phyloP scores from a whole-genome alignment of 2,329 filamentous ascomycete species.

The Gaeumannomyces tritici region DNA sequence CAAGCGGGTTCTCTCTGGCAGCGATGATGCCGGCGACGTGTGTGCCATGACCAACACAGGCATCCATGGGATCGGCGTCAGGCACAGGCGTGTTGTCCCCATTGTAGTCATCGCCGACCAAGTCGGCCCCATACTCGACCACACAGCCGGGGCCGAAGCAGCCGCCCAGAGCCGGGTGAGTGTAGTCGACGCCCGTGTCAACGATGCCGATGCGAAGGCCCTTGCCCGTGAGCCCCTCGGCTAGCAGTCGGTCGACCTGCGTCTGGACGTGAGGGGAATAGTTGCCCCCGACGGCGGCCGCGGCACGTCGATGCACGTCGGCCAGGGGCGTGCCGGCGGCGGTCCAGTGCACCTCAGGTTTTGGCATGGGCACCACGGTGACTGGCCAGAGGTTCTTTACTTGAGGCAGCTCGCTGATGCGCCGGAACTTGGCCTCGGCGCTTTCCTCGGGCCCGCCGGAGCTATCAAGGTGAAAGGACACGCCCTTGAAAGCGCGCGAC shows the following conservation, averaged over 20 bases:
- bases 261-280: slow-evolving; percentile 3
- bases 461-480: slow-evolving; percentile 8
- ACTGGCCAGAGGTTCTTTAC: slow-evolving; percentile 9
- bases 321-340: neutral
- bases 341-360: neutral
- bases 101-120: slow-evolving; percentile 3
- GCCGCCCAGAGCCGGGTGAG: slow-evolving; percentile 28
- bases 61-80: slow-evolving; percentile 5
- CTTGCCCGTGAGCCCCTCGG: slow-evolving; percentile 20
- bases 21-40: slow-evolving; percentile 10
- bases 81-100: slow-evolving; percentile 1
- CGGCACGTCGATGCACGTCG: too few relatives aligned
- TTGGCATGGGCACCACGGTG: slow-evolving; percentile 7
- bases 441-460: too few relatives aligned
- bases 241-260: slow-evolving; percentile 15
- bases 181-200: slow-evolving; percentile 29
- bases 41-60: slow-evolving; percentile 7
- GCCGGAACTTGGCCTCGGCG: slow-evolving; percentile 1
- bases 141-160: slow-evolving; percentile 21
- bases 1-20: slow-evolving; percentile 3
- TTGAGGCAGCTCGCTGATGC: slow-evolving; percentile 8
- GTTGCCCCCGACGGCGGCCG: neutral
- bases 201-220: slow-evolving; percentile 22
- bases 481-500: slow-evolving; percentile 9
- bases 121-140: slow-evolving; percentile 5